phyloP scores from a whole-genome alignment of 495 filamentous ascomycete genomes.

The Penicillium subrubescens region DNA sequence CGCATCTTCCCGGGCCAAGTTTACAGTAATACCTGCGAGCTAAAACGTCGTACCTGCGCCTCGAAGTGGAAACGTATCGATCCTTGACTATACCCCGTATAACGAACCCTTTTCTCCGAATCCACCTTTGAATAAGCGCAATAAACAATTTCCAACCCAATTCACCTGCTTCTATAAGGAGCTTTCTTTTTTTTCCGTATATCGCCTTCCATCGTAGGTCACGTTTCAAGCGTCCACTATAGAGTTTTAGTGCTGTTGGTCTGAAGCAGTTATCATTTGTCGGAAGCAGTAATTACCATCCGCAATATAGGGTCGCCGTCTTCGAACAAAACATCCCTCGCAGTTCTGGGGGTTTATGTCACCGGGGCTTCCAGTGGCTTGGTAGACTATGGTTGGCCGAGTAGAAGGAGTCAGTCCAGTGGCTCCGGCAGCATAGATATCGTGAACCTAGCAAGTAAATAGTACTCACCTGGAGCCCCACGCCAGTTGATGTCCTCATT shows the following conservation, averaged over 20 bases:
- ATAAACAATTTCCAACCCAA: not conserved
- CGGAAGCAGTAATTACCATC: not conserved
- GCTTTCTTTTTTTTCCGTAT: not conserved
- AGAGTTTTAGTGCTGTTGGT: not conserved
- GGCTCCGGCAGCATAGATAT: not conserved
- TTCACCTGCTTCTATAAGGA: not conserved
- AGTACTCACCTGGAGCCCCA: not conserved
- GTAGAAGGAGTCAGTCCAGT: not conserved
- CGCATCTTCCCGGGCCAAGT: not conserved
- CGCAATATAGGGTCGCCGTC: not conserved
- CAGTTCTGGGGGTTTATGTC: not conserved
- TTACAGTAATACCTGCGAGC: not conserved
- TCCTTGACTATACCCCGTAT: not conserved
- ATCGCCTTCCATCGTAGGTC: not conserved
- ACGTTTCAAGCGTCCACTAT: not conserved
- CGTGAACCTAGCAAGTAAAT: not conserved
- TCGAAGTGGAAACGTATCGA: not conserved
- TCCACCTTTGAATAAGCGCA: not conserved
- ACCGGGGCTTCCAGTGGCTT: not conserved
- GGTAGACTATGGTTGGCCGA: not conserved
- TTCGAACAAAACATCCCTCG: not conserved
- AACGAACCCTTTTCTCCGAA: not conserved
- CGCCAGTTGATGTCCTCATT: not conserved
- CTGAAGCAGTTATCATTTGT: not conserved
- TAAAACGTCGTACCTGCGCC: not conserved